These are phyloP conservation scores for Ceratobasidium sp. DNA, from an alignment of 1,284 basidiomycete genomes.

Conservation along the genomic window DNA sequence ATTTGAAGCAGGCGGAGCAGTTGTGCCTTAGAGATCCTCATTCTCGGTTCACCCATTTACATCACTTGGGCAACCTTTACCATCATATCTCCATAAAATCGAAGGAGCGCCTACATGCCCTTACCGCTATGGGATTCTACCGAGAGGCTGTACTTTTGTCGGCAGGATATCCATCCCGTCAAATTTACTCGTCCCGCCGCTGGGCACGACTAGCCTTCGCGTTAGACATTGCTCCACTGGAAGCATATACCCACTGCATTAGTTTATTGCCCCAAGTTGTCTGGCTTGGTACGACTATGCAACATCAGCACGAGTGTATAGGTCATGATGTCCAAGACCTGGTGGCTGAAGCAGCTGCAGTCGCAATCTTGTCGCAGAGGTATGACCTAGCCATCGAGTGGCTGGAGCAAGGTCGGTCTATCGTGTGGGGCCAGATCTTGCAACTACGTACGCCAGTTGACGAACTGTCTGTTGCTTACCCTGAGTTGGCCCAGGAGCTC, in stretches of 20 bases:
- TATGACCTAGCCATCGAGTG: slow-evolving; percentile 8
- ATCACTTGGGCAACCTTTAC: background rate
- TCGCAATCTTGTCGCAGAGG: background rate
- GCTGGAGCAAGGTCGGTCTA: slow-evolving; percentile 29
- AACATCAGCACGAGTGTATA: background rate
- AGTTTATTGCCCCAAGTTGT: background rate
- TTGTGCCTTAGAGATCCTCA: no score
- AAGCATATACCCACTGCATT: background rate
- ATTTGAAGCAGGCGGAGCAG: no score
- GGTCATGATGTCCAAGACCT: background rate
- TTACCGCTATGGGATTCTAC: no score
- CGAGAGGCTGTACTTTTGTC: background rate
- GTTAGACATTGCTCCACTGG: background rate
- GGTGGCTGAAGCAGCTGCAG: background rate
- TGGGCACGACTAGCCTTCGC: background rate
- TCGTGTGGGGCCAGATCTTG: slow-evolving; percentile 29
- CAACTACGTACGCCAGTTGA: slow-evolving; percentile 23
- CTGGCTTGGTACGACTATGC: slow-evolving; percentile 3
- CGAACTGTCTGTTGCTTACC: background rate
- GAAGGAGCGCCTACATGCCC: no score
- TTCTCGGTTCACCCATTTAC: no score
- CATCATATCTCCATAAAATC: no score
- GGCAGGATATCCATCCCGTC: background rate
- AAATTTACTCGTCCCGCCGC: background rate
- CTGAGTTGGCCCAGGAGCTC: background rate